Conservation (phyloP, 441 rosid species). For the Viola pubescens region DNA sequence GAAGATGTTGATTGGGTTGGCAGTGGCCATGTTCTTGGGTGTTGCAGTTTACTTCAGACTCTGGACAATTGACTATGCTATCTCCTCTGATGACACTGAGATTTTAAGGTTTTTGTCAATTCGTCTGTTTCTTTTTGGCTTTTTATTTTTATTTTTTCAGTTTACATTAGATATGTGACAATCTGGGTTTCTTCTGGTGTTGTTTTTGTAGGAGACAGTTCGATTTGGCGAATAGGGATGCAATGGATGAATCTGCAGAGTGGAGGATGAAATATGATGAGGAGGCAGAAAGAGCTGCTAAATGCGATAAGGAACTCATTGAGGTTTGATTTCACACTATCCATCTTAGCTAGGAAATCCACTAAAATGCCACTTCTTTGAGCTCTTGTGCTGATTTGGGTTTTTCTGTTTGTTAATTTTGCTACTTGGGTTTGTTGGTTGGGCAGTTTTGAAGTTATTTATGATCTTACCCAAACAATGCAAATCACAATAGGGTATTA, state of each 20-base stretch:
- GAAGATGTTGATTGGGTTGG: conserved; percentile 43
- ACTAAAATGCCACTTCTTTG: too few species aligned
- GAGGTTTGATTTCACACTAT: conserved; percentile 33
- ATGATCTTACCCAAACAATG: not conserved
- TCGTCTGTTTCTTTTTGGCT: not conserved
- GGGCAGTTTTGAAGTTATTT: not conserved
- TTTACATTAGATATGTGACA: not conserved
- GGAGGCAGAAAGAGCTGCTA: conserved; percentile 54
- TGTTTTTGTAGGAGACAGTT: conserved; percentile 60
- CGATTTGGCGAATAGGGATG: conserved; percentile 84
- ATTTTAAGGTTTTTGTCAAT: conserved; percentile 45
- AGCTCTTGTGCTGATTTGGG: too few species aligned
- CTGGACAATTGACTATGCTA: conserved; percentile 74
- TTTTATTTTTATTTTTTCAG: not conserved
- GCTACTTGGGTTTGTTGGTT: not conserved
- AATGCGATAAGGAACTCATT: conserved; percentile 49
- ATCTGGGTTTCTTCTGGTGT: not conserved
- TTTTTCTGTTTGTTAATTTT: not conserved
- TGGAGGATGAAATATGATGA: conserved; percentile 76
- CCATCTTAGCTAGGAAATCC: not conserved
- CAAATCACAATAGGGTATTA: not conserved
- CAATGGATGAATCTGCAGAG: conserved; percentile 95
- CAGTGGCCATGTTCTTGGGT: conserved; percentile 60
- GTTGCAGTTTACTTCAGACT: conserved; percentile 69
- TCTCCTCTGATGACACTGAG: conserved; percentile 65